Evolutionary conservation across 1,284 basidiomycete species (phyloP).

Genomic region (Ustilago hordei): DNA sequence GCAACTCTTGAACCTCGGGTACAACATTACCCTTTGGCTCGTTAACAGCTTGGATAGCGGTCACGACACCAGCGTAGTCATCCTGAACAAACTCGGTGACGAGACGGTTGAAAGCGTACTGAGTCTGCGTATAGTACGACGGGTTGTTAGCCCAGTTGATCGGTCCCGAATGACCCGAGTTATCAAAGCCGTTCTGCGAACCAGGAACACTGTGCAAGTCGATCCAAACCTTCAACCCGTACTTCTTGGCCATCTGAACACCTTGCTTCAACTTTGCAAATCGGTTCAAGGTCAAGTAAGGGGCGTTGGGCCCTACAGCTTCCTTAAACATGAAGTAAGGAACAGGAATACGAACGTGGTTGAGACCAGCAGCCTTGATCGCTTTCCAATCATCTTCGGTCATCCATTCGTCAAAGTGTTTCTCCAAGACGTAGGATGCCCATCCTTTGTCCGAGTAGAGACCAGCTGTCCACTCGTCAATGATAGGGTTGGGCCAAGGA

Average conservation of each 20-base stretch:
- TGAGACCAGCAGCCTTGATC: constrained; percentile 71
- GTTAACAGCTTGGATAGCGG: constrained; percentile 64
- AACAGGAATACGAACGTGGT: constrained; percentile 88
- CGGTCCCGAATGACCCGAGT: constrained; percentile 77
- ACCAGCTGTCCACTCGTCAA: constrained; percentile 90
- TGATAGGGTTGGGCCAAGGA: constrained; percentile 54
- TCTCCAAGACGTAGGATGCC: constrained; percentile 53
- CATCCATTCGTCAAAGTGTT: constrained; percentile 86
- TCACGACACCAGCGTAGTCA: constrained; percentile 56
- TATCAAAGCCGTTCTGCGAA: constrained; percentile 70
- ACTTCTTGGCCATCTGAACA: constrained; percentile 80
- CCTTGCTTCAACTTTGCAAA: constrained; percentile 74
- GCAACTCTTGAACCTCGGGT: constrained; percentile 32
- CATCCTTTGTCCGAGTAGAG: constrained; percentile 72
- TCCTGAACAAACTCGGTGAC: constrained; percentile 56
- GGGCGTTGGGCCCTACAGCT: constrained; percentile 83
- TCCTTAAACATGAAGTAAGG: constrained; percentile 85
- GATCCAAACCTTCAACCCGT: constrained; percentile 83
- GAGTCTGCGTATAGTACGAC: constrained; percentile 79
- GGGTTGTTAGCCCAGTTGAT: constrained; percentile 81
- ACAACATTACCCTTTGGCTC: constrained; percentile 60
- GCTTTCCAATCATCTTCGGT: constrained; percentile 80
- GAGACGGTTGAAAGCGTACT: constrained; percentile 77
- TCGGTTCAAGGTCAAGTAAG: constrained; percentile 86
- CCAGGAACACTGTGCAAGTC: constrained; percentile 75